Evolutionary conservation across 306 rosid genomes (phyloP).

Genomic region (Fagus sylvatica): DNA sequence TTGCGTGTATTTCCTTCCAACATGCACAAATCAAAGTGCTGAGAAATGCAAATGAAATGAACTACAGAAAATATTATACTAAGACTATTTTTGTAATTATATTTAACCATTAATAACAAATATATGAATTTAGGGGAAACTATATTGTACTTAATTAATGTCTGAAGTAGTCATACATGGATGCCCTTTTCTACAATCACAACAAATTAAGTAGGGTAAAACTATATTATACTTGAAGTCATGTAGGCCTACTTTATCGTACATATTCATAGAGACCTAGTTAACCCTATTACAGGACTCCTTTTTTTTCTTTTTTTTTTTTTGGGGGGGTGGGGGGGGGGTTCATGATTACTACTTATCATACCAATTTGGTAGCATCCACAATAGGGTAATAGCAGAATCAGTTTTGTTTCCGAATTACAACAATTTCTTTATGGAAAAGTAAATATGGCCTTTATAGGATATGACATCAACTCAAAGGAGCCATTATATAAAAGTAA

Average conservation of each 20-base stretch:
- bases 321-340: background rate
- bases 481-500: background rate
- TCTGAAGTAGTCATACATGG: background rate
- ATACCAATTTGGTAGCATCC: no score
- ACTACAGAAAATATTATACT: background rate
- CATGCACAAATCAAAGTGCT: background rate
- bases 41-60: background rate
- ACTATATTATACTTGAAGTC: background rate
- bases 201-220: background rate
- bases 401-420: background rate
- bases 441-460: background rate
- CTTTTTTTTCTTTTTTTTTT: background rate
- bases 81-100: background rate
- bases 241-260: background rate
- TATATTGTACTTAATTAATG: no score
- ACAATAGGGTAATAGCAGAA: no score
- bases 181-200: background rate
- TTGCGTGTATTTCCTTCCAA: background rate
- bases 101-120: no score
- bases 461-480: background rate
- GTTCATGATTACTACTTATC: no score
- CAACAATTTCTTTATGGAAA: background rate
- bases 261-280: background rate
- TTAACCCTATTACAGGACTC: background rate
- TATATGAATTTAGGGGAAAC: no score